Conservation (phyloP, 1,139 yeast genomes). For the Meyerozyma athensensis region DNA sequence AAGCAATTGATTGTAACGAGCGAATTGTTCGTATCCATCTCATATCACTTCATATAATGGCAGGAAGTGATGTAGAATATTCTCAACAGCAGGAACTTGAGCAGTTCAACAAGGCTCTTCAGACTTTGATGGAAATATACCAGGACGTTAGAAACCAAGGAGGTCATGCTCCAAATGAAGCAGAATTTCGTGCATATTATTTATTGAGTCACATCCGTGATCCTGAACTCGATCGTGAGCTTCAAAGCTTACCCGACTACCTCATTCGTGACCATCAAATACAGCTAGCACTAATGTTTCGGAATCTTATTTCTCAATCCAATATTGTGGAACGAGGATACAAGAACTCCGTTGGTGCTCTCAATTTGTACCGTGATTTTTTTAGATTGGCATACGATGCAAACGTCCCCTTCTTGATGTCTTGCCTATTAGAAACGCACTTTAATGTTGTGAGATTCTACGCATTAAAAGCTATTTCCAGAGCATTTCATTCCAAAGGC, state of each 20-base stretch:
- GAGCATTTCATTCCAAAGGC: conserved; percentile 66
- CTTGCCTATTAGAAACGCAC: conserved; percentile 76
- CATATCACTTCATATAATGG: conserved; percentile 80
- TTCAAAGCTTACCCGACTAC: conserved; percentile 61
- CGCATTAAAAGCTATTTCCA: conserved; percentile 65
- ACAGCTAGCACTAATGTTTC: conserved; percentile 65
- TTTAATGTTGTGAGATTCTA: conserved; percentile 75
- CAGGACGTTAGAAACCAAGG: conserved; percentile 72
- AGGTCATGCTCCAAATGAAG: conserved; percentile 72
- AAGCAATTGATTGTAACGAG: conserved; percentile 91
- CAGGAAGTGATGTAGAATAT: conserved; percentile 65
- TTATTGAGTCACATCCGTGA: conserved; percentile 76
- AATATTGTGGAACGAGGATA: conserved; percentile 56
- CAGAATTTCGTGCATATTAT: conserved; percentile 90
- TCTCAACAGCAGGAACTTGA: conserved; percentile 95
- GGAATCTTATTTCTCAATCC: conserved; percentile 64
- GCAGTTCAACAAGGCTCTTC: conserved; percentile 87
- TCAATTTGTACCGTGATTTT: conserved; percentile 60
- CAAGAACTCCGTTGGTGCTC: conserved; percentile 53
- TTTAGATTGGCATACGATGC: conserved; percentile 50
- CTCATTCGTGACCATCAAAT: conserved; percentile 55
- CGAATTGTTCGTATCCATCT: conserved; percentile 87
- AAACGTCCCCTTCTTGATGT: conserved; percentile 61
- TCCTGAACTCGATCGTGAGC: conserved; percentile 75
- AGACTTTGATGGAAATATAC: conserved; percentile 84